Conservation (phyloP, 164 flowering plant species). For the Magnolia sinica region DNA sequence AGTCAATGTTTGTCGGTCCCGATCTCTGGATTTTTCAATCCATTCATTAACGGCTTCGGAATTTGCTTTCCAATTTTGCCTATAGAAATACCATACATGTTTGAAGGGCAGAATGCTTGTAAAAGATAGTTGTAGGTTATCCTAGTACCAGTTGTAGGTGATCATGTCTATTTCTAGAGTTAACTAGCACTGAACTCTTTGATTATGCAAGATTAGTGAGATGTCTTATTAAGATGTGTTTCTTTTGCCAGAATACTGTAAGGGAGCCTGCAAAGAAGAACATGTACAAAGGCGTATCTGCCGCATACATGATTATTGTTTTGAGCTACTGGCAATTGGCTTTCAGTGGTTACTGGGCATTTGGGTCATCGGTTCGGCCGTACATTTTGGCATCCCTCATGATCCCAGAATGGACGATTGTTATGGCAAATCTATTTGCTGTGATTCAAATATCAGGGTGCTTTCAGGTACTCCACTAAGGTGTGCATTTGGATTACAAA, state of each 20-base stretch:
- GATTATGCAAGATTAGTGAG: not conserved
- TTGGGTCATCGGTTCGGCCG: constrained; percentile 55
- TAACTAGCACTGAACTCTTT: not conserved
- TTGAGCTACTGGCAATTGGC: constrained; percentile 58
- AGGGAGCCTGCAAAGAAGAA: constrained; percentile 51
- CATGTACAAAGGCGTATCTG: constrained; percentile 55
- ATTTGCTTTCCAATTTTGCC: too few species aligned
- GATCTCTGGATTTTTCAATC: too few species aligned
- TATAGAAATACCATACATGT: too few species aligned
- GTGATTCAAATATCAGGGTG: constrained; percentile 59
- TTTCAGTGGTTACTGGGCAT: constrained; percentile 62
- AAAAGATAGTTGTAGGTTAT: too few species aligned
- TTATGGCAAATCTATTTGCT: constrained; percentile 58
- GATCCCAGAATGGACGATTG: constrained; percentile 49
- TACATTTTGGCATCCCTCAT: constrained; percentile 49
- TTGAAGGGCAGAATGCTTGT: too few species aligned
- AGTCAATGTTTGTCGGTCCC: too few species aligned
- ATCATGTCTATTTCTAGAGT: not conserved
- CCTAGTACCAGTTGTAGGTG: too few species aligned
- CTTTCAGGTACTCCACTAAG: constrained; percentile 43
- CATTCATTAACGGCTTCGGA: too few species aligned
- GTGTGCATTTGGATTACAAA: too few species aligned
- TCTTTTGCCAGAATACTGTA: constrained; percentile 40
- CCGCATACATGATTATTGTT: constrained; percentile 46
- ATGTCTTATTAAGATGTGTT: constrained; percentile 1